These are phyloP conservation scores for Gaultheria prostrata DNA, from an alignment of 148 eudicot species.

Conservation along the genomic window DNA sequence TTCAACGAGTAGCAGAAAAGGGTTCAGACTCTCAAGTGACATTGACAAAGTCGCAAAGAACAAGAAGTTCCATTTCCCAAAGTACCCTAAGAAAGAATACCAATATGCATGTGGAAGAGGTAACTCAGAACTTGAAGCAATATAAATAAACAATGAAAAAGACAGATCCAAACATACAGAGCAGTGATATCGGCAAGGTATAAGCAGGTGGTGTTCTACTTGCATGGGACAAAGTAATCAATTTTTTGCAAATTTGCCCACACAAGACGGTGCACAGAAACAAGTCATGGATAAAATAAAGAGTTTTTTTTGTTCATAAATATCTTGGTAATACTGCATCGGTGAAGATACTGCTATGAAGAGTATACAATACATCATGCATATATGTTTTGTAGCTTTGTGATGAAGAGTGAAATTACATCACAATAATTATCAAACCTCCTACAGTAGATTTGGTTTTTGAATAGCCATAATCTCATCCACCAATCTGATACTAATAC, in stretches of 20 bases:
- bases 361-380: neutral
- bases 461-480: neutral
- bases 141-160: neutral
- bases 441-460: neutral
- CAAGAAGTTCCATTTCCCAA: neutral
- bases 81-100: neutral
- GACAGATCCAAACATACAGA: neutral
- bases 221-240: neutral
- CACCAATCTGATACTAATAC: neutral
- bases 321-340: neutral
- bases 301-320: neutral
- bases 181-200: neutral
- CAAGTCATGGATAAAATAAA: neutral
- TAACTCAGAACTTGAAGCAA: too few species aligned
- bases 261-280: neutral
- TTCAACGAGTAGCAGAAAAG: neutral
- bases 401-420: neutral
- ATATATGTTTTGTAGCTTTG: neutral
- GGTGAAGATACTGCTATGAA: neutral
- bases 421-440: neutral
- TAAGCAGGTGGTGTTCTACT: neutral
- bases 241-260: neutral
- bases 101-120: neutral
- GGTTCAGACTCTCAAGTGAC: neutral
- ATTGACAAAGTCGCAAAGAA: neutral